Percentiles rank a stretch among this genome's conserved stretches.
These are phyloP conservation scores for Trichosporon sp. DNA, from an alignment of 1,284 basidiomycete genomes.

Conservation along the genomic window DNA sequence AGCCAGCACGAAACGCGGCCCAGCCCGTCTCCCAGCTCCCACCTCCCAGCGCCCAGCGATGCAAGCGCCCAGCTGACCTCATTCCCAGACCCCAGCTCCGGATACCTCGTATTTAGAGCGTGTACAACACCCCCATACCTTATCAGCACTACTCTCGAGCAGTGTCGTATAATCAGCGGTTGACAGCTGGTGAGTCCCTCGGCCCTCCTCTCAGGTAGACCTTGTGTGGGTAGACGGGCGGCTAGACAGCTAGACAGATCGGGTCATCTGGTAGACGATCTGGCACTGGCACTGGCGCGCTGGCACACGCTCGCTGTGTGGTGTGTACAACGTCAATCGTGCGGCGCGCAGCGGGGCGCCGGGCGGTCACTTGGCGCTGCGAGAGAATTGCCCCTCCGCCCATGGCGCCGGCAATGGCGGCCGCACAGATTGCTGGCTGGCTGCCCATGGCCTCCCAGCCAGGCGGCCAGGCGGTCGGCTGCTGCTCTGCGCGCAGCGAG, in stretches of 20 bases:
- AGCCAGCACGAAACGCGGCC: not conserved
- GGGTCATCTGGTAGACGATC: not conserved
- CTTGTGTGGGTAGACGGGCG: not conserved
- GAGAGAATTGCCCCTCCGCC: not conserved
- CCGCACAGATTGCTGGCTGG: not conserved
- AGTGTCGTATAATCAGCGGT: not conserved
- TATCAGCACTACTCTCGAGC: not conserved
- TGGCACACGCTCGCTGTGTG: no score
- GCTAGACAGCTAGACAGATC: not conserved
- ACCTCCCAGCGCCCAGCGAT: not conserved
- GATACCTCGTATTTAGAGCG: not conserved
- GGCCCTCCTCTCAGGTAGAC: not conserved
- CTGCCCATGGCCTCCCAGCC: no score
- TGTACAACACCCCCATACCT: not conserved
- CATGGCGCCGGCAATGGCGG: not conserved
- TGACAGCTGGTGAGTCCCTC: not conserved
- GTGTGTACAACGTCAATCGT: no score
- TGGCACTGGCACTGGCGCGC: not conserved
- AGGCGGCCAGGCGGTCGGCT: no score
- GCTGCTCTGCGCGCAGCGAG: not conserved
- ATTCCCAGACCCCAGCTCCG: not conserved
- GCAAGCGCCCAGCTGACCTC: not conserved
- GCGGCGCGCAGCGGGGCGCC: not conserved
- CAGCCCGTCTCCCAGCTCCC: not conserved
- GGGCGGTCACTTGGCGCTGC: not conserved